phyloP scores from a whole-genome alignment of 768 basidiomycete species.

The Boletus bicolor region DNA sequence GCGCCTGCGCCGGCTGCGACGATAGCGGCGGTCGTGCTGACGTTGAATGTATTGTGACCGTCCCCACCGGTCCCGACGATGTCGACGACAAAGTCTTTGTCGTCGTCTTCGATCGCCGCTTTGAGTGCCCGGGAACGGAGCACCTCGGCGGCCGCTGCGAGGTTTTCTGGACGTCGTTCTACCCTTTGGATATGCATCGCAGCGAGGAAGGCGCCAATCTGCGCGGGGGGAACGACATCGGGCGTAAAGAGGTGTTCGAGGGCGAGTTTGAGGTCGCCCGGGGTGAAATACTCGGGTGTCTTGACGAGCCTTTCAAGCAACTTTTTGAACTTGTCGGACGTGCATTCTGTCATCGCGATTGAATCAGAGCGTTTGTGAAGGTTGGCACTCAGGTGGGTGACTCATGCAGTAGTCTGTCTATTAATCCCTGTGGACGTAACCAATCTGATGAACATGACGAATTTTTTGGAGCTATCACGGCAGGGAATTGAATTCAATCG shows the following conservation, averaged over 20 bases:
- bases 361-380: neutral
- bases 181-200: constrained; percentile 78
- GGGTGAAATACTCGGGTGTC: constrained; percentile 78
- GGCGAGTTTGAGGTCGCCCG: constrained; percentile 67
- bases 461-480: neutral
- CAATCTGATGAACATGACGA: neutral
- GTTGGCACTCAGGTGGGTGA: neutral
- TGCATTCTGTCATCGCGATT: constrained; percentile 24
- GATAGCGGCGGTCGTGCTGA: constrained; percentile 90
- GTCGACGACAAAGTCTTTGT: constrained; percentile 67
- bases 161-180: constrained; percentile 70
- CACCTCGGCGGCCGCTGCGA: constrained; percentile 76
- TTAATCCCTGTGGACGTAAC: too few relatives aligned
- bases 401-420: neutral
- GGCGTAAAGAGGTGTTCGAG: constrained; percentile 75
- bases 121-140: constrained; percentile 66
- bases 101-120: constrained; percentile 53
- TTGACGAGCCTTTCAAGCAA: constrained; percentile 76
- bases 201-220: constrained; percentile 88
- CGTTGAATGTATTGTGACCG: constrained; percentile 94
- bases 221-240: constrained; percentile 58
- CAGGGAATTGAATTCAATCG: neutral
- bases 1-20: constrained; percentile 95
- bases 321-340: constrained; percentile 64
- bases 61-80: constrained; percentile 64